phyloP scores from a whole-genome alignment of 306 rosid genomes.

The Betula pendula region DNA sequence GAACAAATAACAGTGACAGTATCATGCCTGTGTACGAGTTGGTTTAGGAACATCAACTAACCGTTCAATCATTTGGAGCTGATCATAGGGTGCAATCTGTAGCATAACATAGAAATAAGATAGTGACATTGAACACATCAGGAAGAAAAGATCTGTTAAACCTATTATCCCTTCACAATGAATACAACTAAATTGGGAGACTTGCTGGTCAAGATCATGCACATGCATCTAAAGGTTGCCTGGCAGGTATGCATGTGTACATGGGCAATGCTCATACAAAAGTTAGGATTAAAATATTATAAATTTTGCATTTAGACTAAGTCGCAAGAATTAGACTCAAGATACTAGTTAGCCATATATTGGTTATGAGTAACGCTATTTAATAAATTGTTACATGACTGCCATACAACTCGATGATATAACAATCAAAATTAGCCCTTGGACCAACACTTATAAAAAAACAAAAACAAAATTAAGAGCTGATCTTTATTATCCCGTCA shows the following conservation, averaged over 20 bases:
- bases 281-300: not conserved
- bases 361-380: no score
- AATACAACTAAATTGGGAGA: not conserved
- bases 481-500: no score
- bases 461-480: no score
- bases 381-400: no score
- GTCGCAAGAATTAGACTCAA: not conserved
- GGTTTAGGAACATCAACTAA: slow-evolving; percentile 56
- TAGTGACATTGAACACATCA: not conserved
- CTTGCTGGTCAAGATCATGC: not conserved
- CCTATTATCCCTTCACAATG: not conserved
- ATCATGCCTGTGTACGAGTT: slow-evolving; percentile 52
- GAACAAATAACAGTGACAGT: slow-evolving; percentile 13
- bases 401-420: no score
- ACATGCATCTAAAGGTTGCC: not conserved
- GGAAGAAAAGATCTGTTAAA: not conserved
- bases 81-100: slow-evolving; percentile 97
- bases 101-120: slow-evolving; percentile 25
- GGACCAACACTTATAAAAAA: no score
- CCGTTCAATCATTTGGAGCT: slow-evolving; percentile 84
- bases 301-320: not conserved
- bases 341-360: not conserved
- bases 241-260: not conserved
- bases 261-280: not conserved
- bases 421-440: no score